Evolutionary conservation across 2,329 filamentous ascomycete genomes (phyloP).

Genomic region (Aspergillus quadricinctus): DNA sequence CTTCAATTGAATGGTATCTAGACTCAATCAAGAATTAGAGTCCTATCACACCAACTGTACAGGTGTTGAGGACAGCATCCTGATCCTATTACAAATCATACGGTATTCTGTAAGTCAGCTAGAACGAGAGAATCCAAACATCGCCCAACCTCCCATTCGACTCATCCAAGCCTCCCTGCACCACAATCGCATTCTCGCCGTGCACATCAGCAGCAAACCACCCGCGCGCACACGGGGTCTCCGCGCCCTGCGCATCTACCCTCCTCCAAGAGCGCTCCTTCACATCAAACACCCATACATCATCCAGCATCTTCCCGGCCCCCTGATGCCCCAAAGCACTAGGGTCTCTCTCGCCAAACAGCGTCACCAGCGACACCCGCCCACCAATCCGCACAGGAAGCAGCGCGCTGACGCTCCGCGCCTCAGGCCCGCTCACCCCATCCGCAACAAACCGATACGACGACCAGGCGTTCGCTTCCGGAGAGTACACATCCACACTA

Average conservation of each 20-base stretch:
- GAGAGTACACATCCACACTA: constrained; percentile 59
- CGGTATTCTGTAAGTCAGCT: background rate
- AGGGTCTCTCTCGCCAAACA: constrained; percentile 54
- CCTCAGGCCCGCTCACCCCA: constrained; percentile 42
- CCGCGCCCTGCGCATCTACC: constrained; percentile 20
- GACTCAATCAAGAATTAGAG: background rate
- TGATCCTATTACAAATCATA: background rate
- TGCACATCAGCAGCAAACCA: constrained; percentile 53
- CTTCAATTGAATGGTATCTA: background rate
- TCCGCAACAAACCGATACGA: constrained; percentile 32
- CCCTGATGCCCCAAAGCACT: constrained; percentile 51
- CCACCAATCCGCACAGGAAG: constrained; percentile 37
- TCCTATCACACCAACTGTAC: background rate
- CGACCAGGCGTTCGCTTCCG: constrained; percentile 38
- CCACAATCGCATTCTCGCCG: constrained; percentile 32
- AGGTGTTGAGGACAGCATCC: background rate
- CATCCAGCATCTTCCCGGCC: constrained; percentile 53
- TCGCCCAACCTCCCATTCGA: constrained; percentile 50
- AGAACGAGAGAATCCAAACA: constrained; percentile 36
- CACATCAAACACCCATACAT: constrained; percentile 49
- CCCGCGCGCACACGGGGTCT: constrained; percentile 42
- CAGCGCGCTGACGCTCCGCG: constrained; percentile 49
- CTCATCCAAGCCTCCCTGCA: constrained; percentile 51
- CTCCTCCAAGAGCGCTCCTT: constrained; percentile 30
- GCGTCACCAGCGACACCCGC: constrained; percentile 42